These are phyloP conservation scores for Vitis labrusca DNA, from an alignment of 164 flowering plant species.

Conservation along the genomic window DNA sequence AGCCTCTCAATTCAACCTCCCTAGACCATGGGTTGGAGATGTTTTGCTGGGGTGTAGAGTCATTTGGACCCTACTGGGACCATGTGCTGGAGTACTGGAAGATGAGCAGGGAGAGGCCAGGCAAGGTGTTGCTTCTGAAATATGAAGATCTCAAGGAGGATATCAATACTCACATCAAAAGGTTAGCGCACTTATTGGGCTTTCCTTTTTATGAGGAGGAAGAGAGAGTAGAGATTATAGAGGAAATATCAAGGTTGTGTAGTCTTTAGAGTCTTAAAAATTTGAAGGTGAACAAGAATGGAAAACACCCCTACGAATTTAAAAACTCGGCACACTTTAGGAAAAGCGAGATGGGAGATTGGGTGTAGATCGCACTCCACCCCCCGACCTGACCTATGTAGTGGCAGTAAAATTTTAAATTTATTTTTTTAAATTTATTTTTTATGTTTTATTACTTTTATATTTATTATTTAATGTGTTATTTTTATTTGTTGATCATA, in stretches of 20 bases:
- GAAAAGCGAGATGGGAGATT: neutral
- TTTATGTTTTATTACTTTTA: too few species aligned
- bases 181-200: neutral
- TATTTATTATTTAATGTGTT: too few species aligned
- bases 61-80: neutral
- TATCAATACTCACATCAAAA: neutral
- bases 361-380: too few species aligned
- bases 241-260: neutral
- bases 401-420: too few species aligned
- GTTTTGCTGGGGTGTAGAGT: neutral
- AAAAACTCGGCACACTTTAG: neutral
- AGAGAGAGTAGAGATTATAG: neutral
- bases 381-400: too few species aligned
- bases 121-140: neutral
- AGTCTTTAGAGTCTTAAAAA: neutral
- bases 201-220: neutral
- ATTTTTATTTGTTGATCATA: too few species aligned
- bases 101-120: neutral
- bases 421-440: too few species aligned
- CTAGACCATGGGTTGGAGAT: neutral
- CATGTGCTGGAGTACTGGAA: neutral
- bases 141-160: slow-evolving; percentile 1
- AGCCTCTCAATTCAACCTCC: too few species aligned
- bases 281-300: slow-evolving; percentile 4
- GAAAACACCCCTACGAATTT: neutral